Conservation (phyloP, 208 protist species). For the Tritrichomonas musculus region DNA sequence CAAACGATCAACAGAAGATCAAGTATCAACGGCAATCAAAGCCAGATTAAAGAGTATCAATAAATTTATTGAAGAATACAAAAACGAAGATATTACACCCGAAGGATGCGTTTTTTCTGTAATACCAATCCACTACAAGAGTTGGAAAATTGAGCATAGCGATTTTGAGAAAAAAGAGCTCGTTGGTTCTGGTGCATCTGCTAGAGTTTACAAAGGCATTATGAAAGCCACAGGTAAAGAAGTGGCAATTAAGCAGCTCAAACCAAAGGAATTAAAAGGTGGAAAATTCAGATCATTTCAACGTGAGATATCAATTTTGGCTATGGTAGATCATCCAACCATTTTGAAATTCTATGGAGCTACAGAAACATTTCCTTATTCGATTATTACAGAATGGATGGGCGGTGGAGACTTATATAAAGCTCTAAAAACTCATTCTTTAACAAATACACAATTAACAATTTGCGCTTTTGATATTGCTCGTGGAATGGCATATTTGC, state of each 20-base stretch:
- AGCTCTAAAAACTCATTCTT: not conserved
- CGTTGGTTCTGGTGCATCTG: not conserved
- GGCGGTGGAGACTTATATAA: not conserved
- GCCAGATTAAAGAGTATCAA: not conserved
- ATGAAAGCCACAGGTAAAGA: not conserved
- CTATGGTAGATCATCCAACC: not conserved
- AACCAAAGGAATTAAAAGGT: not conserved
- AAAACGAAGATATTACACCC: not conserved
- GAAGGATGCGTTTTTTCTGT: not conserved
- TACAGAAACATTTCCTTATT: not conserved
- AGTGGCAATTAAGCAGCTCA: not conserved
- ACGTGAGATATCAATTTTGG: not conserved
- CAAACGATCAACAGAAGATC: not conserved
- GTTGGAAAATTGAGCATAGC: not conserved
- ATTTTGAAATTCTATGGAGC: not conserved
- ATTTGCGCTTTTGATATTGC: not conserved
- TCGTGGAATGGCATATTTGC: not conserved
- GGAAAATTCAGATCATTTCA: not conserved
- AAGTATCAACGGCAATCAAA: not conserved
- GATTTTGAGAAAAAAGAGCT: not conserved
- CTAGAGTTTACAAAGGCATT: not conserved
- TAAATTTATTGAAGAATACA: not conserved
- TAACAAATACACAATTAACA: not conserved
- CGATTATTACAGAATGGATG: slow-evolving; percentile 26
- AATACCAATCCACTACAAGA: not conserved